Base-by-base conservation (phyloP, 2,329 filamentous ascomycete genomes). In the Penicillium sp. region DNA sequence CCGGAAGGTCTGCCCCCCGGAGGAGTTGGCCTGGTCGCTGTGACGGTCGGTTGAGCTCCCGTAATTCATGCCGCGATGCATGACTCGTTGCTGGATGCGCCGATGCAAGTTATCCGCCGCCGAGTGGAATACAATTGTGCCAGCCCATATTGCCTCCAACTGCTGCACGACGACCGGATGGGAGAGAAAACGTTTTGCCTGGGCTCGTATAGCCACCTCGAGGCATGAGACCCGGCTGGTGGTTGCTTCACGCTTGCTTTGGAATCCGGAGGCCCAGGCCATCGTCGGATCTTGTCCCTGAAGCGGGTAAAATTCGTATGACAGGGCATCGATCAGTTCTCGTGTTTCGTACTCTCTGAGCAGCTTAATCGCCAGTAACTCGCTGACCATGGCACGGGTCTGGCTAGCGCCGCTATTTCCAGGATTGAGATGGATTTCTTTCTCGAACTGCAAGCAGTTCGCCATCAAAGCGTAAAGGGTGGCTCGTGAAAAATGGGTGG, bases 111-210 rank as follows among this genome's bases (percentile, higher is more conserved):
- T 86, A 66, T 96, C 90, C 4, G 89, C 88, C 9, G 85, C 83
- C 1, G 89, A 93, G 68, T 95, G 90, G 63, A 97, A 96, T 56
- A 93, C 90, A 55, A 97, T 93, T 13, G 87, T 91, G 27, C 91
- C 91, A 18, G 89, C 91, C 91, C 91, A 97, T 52, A 97, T 95
- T 39, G 90, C 90, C 68, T 96, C 90, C n/a, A 97, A 76, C 64
- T 96, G 90, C 67, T 94, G 89, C 7, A 96, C 86, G 0, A 96
- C 90, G 3, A 96, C 76, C 0, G 91, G 90, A 63, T 96, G 90
- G 7, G 91, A 86, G 4, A 97, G 76, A 58, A 96, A 95, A 58
- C 89, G 85, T 71, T 97, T 96, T 24, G 91, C 88, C 53, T 90
- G 90, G 18, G 90, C 89, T 57, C 89, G 83, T 61, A 97, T 96